Evolutionary conservation across 305 asterid genomes (phyloP).

Genomic region (Withania somnifera): DNA sequence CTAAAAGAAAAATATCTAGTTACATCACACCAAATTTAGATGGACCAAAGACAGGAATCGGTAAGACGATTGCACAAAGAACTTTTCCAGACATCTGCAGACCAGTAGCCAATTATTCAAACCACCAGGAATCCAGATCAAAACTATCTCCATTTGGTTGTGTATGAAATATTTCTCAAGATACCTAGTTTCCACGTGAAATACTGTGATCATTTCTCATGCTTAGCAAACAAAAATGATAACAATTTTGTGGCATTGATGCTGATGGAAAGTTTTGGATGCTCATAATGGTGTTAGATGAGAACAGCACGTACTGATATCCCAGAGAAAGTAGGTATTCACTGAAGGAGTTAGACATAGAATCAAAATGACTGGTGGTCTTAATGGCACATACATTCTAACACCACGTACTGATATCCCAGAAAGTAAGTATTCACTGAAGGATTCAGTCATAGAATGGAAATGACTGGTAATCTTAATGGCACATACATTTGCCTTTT

Average conservation of each 20-base stretch:
- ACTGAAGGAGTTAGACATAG: too few species aligned
- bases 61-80: too few species aligned
- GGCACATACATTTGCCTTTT: background rate
- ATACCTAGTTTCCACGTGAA: background rate
- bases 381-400: too few species aligned
- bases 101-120: background rate
- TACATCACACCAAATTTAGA: slow-evolving; percentile 29
- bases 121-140: background rate
- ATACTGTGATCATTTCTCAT: background rate
- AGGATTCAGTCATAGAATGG: background rate
- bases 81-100: background rate
- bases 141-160: background rate
- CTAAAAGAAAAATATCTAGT: slow-evolving; percentile 80
- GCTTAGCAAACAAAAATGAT: background rate
- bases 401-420: too few species aligned
- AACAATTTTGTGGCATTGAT: background rate
- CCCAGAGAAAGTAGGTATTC: too few species aligned
- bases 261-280: background rate
- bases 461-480: background rate
- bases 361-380: too few species aligned
- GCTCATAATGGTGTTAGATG: background rate
- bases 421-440: background rate
- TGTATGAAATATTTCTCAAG: background rate
- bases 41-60: background rate
- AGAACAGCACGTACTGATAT: background rate